Percentiles rank a stretch among this genome's conserved stretches.
Conservation (phyloP, 345 rosid genomes). For the Heritiera littoralis region DNA sequence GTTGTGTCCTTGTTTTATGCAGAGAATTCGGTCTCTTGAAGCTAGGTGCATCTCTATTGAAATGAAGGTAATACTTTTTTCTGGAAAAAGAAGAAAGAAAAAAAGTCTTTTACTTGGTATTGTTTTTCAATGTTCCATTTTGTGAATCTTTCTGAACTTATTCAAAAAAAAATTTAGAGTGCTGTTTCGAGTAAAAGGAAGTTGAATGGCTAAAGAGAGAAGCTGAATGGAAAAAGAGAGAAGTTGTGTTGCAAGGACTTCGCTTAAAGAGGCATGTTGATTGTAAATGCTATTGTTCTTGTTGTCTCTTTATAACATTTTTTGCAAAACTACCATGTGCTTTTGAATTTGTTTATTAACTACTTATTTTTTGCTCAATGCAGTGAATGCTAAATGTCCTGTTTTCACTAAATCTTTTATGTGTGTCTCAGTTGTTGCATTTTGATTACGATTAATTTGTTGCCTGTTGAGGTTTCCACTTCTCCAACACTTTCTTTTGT, state of each 20-base stretch:
- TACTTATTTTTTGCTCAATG: conserved; percentile 7
- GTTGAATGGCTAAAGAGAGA: conserved; percentile 25
- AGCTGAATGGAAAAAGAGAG: conserved; percentile 14
- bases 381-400: not conserved
- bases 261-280: too few relatives aligned
- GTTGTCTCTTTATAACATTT: not conserved
- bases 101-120: not conserved
- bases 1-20: conserved; percentile 24
- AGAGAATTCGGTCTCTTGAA: conserved; percentile 73
- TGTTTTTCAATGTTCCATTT: not conserved
- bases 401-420: conserved; percentile 15
- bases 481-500: conserved; percentile 3
- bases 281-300: not conserved
- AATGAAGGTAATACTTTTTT: conserved; percentile 50
- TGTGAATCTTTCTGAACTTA: not conserved
- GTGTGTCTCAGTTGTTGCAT: conserved; percentile 16
- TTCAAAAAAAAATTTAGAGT: conserved; percentile 32
- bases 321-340: not conserved
- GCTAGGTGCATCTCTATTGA: conserved; percentile 55
- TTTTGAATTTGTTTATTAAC: not conserved
- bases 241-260: conserved; percentile 38
- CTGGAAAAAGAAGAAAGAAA: not conserved
- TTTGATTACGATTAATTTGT: conserved; percentile 6
- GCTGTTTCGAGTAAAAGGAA: conserved; percentile 36
- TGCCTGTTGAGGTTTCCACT: conserved; percentile 11